These are phyloP conservation scores for Fraxinus velutina DNA, from an alignment of 305 asterid species.

Conservation along the genomic window DNA sequence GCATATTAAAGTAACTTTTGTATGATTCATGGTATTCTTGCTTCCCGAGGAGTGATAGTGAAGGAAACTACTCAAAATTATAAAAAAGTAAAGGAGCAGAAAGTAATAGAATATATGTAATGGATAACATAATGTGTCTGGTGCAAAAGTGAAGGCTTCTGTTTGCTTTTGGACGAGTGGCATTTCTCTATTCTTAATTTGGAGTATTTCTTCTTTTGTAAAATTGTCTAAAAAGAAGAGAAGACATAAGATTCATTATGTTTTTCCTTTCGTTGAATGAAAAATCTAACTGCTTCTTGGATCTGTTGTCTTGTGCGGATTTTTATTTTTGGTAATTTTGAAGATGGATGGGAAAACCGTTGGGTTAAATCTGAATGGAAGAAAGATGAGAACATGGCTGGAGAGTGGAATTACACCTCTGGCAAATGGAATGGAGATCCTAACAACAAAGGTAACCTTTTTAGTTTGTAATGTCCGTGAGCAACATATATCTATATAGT, in stretches of 20 bases:
- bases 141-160: neutral
- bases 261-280: neutral
- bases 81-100: neutral
- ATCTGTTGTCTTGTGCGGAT: neutral
- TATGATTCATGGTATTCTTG: neutral
- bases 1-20: neutral
- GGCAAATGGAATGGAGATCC: conserved; percentile 94
- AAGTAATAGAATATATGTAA: neutral
- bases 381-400: conserved; percentile 83
- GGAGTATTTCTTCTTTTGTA: neutral
- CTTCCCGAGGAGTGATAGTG: neutral
- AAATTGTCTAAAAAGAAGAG: neutral
- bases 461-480: neutral
- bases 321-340: neutral
- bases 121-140: neutral
- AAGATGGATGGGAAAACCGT: conserved; percentile 87
- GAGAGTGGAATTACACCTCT: conserved; percentile 93
- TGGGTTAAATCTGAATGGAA: conserved; percentile 99
- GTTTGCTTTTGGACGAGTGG: neutral
- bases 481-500: neutral
- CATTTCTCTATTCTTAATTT: neutral
- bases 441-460: conserved; percentile 64
- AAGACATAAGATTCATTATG: neutral
- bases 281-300: neutral
- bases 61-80: neutral